Percentiles rank a stretch among this genome's conserved stretches.
Conservation (phyloP, 75 land plant species). For the Ceratopteris richardii region DNA sequence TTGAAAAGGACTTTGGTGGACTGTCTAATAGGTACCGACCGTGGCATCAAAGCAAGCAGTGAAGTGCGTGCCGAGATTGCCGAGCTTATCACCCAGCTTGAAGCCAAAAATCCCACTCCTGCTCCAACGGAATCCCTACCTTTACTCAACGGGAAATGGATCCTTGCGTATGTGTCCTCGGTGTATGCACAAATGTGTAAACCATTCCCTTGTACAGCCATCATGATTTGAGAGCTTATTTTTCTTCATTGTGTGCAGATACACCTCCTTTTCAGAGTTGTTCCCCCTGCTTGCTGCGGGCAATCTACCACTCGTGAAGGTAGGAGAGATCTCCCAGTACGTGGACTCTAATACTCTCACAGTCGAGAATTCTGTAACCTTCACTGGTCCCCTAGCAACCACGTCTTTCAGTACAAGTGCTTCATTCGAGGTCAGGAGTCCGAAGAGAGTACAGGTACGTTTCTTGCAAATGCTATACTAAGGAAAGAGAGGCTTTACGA, state of each 20-base stretch:
- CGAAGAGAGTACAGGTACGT: conserved; percentile 82
- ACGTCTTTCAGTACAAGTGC: conserved; percentile 78
- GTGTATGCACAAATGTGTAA: no score
- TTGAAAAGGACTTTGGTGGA: conserved; percentile 72
- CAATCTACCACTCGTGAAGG: conserved; percentile 50
- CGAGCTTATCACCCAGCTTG: conserved; percentile 86
- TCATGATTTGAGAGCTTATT: no score
- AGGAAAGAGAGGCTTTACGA: no score
- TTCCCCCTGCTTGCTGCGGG: conserved; percentile 75
- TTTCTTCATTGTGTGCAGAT: no score
- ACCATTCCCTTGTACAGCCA: no score
- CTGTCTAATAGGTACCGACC: conserved; percentile 69
- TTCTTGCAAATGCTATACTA: no score
- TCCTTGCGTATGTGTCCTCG: conserved; percentile 79
- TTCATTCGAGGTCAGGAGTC: conserved; percentile 84
- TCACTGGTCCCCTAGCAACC: conserved; percentile 73
- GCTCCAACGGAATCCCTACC: conserved; percentile 59
- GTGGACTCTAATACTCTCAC: conserved; percentile 63
- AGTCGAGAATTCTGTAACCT: conserved; percentile 71
- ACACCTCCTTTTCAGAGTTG: conserved; percentile 80
- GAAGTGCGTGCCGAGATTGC: conserved; percentile 88
- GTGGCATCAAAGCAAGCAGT: conserved; percentile 70
- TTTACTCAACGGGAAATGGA: no score
- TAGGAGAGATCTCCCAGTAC: conserved; percentile 87
- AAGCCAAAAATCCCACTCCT: conserved; percentile 87